Evolutionary conservation across 495 filamentous ascomycete genomes (phyloP), one percentile per base, ranked within the genome.

Genomic region (Aspergillus hancockii): DNA sequence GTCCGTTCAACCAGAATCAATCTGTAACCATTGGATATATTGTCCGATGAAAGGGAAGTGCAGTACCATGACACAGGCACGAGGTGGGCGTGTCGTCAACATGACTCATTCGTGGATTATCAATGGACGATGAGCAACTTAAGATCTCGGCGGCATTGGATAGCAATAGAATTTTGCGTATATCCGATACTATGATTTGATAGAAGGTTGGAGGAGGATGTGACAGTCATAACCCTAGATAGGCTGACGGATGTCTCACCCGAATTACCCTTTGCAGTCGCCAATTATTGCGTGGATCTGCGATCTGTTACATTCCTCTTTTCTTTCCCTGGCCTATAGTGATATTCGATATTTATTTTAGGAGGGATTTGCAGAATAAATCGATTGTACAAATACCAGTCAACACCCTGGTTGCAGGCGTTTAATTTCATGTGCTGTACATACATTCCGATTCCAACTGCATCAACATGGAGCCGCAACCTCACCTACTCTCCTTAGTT

Each of bases 401-500:
- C 32, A 5, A 14, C 32, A 1, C 32, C 32, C 32, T 36, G 3
- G 32, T 36, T 14, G 13, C 8, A 2, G 9, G 13, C 8, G 32
- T 14, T 36, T 14, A 4, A 14, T 36, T 14, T 36, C 32, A 4
- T 4, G 34, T 9, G 4, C 1, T 2, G 4, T 10, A 8, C 23
- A n/a, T 31, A 18, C 34, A 54, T 56, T 41, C 16, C 22, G 22
- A 57, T 49, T 18, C 36, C 13, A 57, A 49, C 23, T 28, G 7
- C 19, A 9, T 1, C 19, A 23, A 14, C 14, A 47, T 47, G 43
- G 43, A 47, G 12, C 18, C 43, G 7, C 19, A 22, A 47, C 9
- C 43, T 21, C 43, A 9, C 3, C 36, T 69, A 16, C 55, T 69
- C 13, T 57, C 71, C 21, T 62, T 74, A 25, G 55, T 66, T 31